These are phyloP conservation scores for Colletotrichum lini DNA, from an alignment of 2,329 filamentous ascomycete species.

Conservation along the genomic window DNA sequence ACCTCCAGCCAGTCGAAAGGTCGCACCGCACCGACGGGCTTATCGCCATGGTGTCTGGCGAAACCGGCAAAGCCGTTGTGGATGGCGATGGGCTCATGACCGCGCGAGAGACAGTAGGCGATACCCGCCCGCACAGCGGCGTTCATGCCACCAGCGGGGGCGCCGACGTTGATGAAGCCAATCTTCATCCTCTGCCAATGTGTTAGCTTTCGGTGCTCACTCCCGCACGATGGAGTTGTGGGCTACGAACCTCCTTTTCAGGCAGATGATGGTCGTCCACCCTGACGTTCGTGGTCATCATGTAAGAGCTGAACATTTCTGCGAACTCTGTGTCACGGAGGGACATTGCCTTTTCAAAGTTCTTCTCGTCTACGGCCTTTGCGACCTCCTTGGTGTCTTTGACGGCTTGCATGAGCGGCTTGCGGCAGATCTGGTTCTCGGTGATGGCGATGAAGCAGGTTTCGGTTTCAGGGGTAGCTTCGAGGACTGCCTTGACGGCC, in stretches of 20 bases:
- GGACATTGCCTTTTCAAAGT: constrained; percentile 90
- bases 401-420: constrained; percentile 91
- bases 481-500: constrained; percentile 91
- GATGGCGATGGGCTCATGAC: constrained; percentile 93
- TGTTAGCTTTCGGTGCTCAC: constrained; percentile 48
- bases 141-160: constrained; percentile 98
- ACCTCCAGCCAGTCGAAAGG: constrained; percentile 94
- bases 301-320: constrained; percentile 91
- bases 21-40: constrained; percentile 85
- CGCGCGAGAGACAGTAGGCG: constrained; percentile 90
- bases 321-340: constrained; percentile 94
- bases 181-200: constrained; percentile 82
- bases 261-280: constrained; percentile 78
- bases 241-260: constrained; percentile 73
- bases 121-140: constrained; percentile 94
- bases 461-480: constrained; percentile 88
- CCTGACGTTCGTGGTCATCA: constrained; percentile 89
- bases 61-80: constrained; percentile 98
- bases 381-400: constrained; percentile 87
- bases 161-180: constrained; percentile 96
- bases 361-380: constrained; percentile 83
- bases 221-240: too few species aligned
- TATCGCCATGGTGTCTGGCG: constrained; percentile 88
- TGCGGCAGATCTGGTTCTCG: constrained; percentile 97
- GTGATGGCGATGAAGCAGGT: constrained; percentile 97